These are phyloP conservation scores for Paracamarosporium sp. DNA, from an alignment of 2,329 filamentous ascomycete genomes.

Conservation along the genomic window DNA sequence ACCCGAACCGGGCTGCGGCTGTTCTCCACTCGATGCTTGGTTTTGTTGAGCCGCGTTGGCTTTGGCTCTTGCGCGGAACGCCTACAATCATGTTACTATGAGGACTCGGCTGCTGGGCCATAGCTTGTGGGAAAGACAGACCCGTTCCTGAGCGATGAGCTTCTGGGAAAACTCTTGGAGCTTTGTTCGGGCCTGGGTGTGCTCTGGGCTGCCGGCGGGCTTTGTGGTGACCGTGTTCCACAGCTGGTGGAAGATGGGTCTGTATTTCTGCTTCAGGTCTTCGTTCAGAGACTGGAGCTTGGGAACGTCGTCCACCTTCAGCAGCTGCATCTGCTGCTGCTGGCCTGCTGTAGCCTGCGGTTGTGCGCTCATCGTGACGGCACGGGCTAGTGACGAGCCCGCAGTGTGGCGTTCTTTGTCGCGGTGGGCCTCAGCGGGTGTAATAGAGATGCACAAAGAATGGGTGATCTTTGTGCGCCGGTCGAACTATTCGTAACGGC, in stretches of 20 bases:
- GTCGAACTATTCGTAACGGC: background rate
- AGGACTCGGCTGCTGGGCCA: background rate
- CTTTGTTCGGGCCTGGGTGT: slow-evolving; percentile 58
- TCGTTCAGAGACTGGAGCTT: slow-evolving; percentile 54
- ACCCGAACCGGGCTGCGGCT: slow-evolving; percentile 25
- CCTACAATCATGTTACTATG: slow-evolving; percentile 8
- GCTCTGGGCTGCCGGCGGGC: slow-evolving; percentile 56
- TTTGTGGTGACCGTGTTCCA: slow-evolving; percentile 61
- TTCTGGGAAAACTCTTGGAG: slow-evolving; percentile 59
- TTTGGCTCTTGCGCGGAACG: slow-evolving; percentile 51
- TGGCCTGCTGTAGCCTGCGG: slow-evolving; percentile 27
- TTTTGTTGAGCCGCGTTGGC: slow-evolving; percentile 28
- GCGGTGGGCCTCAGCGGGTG: background rate
- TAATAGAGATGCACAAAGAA: background rate
- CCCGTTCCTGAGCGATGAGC: slow-evolving; percentile 56
- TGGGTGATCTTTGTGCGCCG: background rate
- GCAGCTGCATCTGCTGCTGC: slow-evolving; percentile 28
- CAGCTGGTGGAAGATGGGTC: slow-evolving; percentile 59
- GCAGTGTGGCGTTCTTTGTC: background rate
- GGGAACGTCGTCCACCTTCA: slow-evolving; percentile 43
- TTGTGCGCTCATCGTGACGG: slow-evolving; percentile 40
- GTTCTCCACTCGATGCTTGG: slow-evolving; percentile 12
- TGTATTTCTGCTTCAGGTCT: slow-evolving; percentile 63
- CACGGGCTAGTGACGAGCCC: slow-evolving; percentile 6
- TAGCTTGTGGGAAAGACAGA: background rate